phyloP scores from a whole-genome alignment of 1,139 yeast species.

The Casaregolazyma suthepensis region DNA sequence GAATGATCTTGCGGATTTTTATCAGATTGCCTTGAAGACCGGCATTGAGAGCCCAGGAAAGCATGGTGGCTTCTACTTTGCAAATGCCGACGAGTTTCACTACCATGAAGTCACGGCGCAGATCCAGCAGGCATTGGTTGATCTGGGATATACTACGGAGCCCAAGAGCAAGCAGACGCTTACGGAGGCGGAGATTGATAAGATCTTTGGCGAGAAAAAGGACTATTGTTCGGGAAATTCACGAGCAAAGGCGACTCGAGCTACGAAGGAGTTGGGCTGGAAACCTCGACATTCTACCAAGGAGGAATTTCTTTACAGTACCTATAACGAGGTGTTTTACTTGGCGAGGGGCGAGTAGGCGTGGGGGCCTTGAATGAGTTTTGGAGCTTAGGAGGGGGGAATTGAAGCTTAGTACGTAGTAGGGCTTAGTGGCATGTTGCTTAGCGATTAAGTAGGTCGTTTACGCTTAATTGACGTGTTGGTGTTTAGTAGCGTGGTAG shows the following conservation, averaged over 20 bases:
- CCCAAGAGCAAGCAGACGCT: slow-evolving; percentile 9
- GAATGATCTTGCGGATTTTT: slow-evolving; percentile 36
- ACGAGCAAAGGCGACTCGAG: slow-evolving; percentile 19
- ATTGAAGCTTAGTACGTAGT: too few species aligned
- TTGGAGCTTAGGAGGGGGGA: too few species aligned
- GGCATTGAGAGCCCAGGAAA: slow-evolving; percentile 31
- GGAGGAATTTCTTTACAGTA: slow-evolving; percentile 14
- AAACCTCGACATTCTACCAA: slow-evolving; percentile 16
- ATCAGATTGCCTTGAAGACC: slow-evolving; percentile 28
- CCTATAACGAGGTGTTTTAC: slow-evolving; percentile 5
- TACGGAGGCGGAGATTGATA: slow-evolving; percentile 10
- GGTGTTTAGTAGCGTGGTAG: too few species aligned
- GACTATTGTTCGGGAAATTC: slow-evolving; percentile 14
- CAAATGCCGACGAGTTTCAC: slow-evolving; percentile 31
- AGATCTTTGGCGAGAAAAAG: slow-evolving; percentile 11
- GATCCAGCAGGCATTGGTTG: slow-evolving; percentile 22
- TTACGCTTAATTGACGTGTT: too few species aligned
- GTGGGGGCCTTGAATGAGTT: too few species aligned
- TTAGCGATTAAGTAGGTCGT: too few species aligned
- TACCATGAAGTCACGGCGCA: slow-evolving; percentile 34
- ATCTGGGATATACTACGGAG: slow-evolving; percentile 15
- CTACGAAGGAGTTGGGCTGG: slow-evolving; percentile 19
- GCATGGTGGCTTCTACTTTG: slow-evolving; percentile 37
- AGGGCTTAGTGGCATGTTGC: too few species aligned
- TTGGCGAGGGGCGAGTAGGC: neutral